Base-by-base conservation (phyloP, 1,139 yeast genomes). In the Pichia sp. region DNA sequence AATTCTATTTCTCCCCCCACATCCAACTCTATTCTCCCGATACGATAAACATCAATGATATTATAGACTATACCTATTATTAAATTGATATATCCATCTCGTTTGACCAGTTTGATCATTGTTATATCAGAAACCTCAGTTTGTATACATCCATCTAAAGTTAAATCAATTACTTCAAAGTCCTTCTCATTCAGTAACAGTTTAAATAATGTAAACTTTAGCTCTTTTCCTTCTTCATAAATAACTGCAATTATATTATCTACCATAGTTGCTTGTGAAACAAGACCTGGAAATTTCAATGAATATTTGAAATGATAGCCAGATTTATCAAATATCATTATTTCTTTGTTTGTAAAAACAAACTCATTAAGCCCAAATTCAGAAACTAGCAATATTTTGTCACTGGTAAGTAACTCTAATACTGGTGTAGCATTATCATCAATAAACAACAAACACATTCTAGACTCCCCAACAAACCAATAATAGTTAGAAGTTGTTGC, bases 381-480 rank as follows among this genome's bases (percentile, higher is more conserved):
- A 4, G 24, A 20, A 35, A 35, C 13, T 20, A n/a, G 1, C 9
- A 35, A 35, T 13, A 35, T 20, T 7, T 13, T 20, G 13, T 6
- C 25, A 2, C 13, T 22, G 4, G 16, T 13, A 13, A 12, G 6
- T 2, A 35, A 13, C 13, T 35, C 38, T 22, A 35, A 22, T 20
- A 35, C 8, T 5, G 23, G 16, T 5, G 9, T 35, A 6, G 22
- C 4, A 7, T 35, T 20, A 13, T 20, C 38, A 13, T 13, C 24
- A 3, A 35, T 20, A 1, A 12, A 12, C n/a, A 35, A 7, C 6
- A 35, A 35, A 22, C 23, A 20, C 22, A 20, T 7, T 35, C 38
- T 20, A 20, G 24, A 35, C 22, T 22, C 25, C 5, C 23, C 38
- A 6, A 16, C 36, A 32, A 35, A 11, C 61, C 63, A 26, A 59